Evolutionary conservation across 139 green algal genomes (phyloP), one percentile per base, ranked within the genome.

Genomic region (Marvania coccoides): DNA sequence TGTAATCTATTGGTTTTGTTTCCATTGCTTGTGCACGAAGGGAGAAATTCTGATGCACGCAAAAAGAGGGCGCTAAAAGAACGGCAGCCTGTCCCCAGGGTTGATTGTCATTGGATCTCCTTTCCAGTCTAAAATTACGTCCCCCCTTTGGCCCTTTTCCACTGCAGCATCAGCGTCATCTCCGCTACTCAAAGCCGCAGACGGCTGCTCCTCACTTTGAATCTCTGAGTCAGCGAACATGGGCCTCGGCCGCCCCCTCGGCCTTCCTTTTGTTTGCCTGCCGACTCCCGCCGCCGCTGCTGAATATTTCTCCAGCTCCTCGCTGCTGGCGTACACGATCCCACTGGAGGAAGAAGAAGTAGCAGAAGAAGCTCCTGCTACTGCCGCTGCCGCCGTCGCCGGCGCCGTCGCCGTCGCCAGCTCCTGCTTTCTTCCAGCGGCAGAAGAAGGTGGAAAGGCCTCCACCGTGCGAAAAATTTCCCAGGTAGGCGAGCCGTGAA

Each of bases 31-130:
- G n/a, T n/a, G n/a, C n/a, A n/a, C n/a, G n/a, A n/a, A n/a, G n/a
- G n/a, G n/a, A n/a, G n/a, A n/a, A n/a, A n/a, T n/a, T n/a, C n/a
- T n/a, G n/a, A n/a, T n/a, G n/a, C n/a, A n/a, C n/a, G n/a, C n/a
- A n/a, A n/a, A n/a, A n/a, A n/a, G n/a, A n/a, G n/a, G n/a, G n/a
- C n/a, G n/a, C n/a, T n/a, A n/a, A n/a, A n/a, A n/a, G 74, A 91
- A 88, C 3, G 85, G 85, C 58, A 92, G 54, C 62, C 85, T 90
- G 61, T 92, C 86, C 2, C 76, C 76, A 10, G 84, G 84, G 19
- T 90, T 90, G 42, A 91, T 63, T 1, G 68, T 79, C 79, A 93
- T 89, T 0, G 85, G 81, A 3, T 93, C 86, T 0, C 86, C 86
- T 58, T 91, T 90, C 83, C 85, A 87, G 57, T 89, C 80, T 26